phyloP scores from a whole-genome alignment of 441 rosid genomes.

The Brassica balearica region DNA sequence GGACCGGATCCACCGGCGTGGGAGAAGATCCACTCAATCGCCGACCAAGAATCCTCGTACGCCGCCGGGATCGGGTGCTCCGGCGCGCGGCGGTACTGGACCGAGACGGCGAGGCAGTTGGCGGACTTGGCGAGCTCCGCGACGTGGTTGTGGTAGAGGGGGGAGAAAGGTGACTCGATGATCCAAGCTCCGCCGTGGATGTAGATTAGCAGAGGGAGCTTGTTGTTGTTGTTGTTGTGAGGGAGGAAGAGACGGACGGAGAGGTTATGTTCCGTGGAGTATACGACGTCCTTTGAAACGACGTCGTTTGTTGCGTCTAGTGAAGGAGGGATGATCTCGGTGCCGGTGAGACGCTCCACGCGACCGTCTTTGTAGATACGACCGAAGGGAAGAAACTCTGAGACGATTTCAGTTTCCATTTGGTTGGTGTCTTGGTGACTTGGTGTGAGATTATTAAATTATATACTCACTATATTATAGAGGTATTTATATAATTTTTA shows the following conservation, averaged over 20 bases:
- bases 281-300: slow-evolving; percentile 4
- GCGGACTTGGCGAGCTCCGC: slow-evolving; percentile 45
- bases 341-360: slow-evolving; percentile 52
- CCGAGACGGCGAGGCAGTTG: slow-evolving; percentile 49
- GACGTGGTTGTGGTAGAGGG: slow-evolving; percentile 47
- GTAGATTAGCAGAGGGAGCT: slow-evolving; percentile 55
- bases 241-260: slow-evolving; percentile 8
- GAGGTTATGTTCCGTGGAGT: neutral
- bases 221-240: slow-evolving; percentile 4
- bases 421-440: neutral
- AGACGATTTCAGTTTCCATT: slow-evolving; percentile 40
- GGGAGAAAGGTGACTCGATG: slow-evolving; percentile 49
- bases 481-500: neutral
- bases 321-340: slow-evolving; percentile 49
- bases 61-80: slow-evolving; percentile 53
- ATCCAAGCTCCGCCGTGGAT: slow-evolving; percentile 64
- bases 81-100: slow-evolving; percentile 58
- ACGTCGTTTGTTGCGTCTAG: slow-evolving; percentile 42
- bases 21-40: slow-evolving; percentile 50
- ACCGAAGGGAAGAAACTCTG: slow-evolving; percentile 50
- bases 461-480: neutral
- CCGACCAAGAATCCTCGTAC: slow-evolving; percentile 55
- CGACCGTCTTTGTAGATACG: slow-evolving; percentile 54
- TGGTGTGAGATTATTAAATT: neutral
- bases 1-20: slow-evolving; percentile 54